phyloP scores from a whole-genome alignment of 139 green algal genomes.

The Ulvella scutata region DNA sequence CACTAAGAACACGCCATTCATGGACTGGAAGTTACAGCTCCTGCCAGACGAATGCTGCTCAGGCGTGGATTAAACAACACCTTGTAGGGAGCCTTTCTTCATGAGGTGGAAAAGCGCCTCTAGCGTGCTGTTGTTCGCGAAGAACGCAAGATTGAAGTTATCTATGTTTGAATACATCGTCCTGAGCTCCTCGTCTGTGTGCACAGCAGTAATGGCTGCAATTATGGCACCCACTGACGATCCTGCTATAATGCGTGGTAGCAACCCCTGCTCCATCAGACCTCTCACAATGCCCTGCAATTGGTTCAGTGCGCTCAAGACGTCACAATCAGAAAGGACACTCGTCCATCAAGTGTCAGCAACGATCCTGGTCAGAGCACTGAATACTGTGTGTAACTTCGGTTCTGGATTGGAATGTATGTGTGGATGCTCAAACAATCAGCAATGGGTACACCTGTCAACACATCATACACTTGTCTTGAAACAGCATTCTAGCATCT shows the following conservation, averaged over 20 bases:
- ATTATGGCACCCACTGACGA: conserved; percentile 24
- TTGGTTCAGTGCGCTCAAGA: neutral
- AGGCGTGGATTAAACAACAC: neutral
- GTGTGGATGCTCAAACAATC: neutral
- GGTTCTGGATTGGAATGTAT: neutral
- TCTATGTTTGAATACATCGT: conserved; percentile 43
- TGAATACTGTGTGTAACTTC: neutral
- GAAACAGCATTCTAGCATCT: no score
- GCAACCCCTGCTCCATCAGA: conserved; percentile 72
- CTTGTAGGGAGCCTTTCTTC: conserved; percentile 46
- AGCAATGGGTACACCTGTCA: neutral
- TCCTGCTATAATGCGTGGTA: conserved; percentile 85
- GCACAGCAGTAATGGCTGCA: conserved; percentile 45
- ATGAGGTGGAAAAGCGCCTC: conserved; percentile 50
- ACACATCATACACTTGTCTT: neutral
- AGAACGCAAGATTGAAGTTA: conserved; percentile 69
- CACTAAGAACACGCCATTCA: no score
- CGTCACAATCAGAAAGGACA: neutral
- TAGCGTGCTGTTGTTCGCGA: conserved; percentile 52
- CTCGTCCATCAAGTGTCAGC: no score
- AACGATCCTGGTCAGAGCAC: neutral
- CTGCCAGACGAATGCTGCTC: no score
- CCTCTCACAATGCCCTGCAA: conserved; percentile 76
- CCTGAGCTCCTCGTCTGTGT: conserved; percentile 57
- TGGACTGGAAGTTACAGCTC: no score